A percentile compares a stretch with the other conserved stretches of the same genome.
Evolutionary conservation across 1,284 basidiomycete genomes (phyloP).

Genomic region (Cystobasidium pallidum): DNA sequence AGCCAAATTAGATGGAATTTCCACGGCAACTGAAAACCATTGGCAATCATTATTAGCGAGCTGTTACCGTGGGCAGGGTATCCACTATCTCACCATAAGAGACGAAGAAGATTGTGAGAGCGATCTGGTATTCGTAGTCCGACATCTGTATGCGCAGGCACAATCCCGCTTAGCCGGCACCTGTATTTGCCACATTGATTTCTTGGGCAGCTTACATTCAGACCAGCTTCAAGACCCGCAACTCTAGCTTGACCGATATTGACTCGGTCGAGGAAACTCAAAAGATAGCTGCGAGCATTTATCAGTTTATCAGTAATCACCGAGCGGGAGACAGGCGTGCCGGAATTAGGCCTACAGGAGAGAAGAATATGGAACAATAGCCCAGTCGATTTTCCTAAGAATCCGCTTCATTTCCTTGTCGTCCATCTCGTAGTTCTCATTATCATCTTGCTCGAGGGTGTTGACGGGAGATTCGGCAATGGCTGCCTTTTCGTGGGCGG

Average conservation of each 20-base stretch:
- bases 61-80: background rate
- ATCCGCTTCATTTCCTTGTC: constrained; percentile 50
- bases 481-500: constrained; percentile 8
- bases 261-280: constrained; percentile 53
- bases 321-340: background rate
- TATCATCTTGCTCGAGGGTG: constrained; percentile 34
- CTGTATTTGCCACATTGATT: background rate
- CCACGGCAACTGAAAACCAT: constrained; percentile 47
- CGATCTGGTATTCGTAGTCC: constrained; percentile 44
- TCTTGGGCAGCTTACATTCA: background rate
- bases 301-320: background rate
- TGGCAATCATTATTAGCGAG: background rate
- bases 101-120: constrained; percentile 45
- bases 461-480: constrained; percentile 22
- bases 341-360: constrained; percentile 50
- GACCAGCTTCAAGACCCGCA: constrained; percentile 47
- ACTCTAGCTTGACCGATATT: constrained; percentile 53
- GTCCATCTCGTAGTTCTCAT: constrained; percentile 46
- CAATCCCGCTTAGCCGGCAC: background rate
- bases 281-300: constrained; percentile 11
- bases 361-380: constrained; percentile 52
- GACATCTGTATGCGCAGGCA: constrained; percentile 34
- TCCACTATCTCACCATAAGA: background rate
- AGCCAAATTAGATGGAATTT: constrained; percentile 52
- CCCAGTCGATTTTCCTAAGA: constrained; percentile 52